Evolutionary conservation across 306 rosid genomes (phyloP).

Genomic region (Fagus sylvatica): DNA sequence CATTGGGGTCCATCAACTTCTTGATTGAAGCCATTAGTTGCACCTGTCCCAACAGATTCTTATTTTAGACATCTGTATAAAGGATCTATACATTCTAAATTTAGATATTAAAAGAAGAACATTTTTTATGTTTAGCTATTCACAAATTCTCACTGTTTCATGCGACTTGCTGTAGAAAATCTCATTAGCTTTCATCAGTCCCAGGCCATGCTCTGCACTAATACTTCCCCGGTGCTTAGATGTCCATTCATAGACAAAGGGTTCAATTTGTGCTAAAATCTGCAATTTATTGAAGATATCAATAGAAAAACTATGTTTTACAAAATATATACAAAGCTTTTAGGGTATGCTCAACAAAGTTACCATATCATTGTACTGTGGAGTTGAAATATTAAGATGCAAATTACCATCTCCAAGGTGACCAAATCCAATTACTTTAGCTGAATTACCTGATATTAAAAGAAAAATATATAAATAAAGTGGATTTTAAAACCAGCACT

Average conservation of each 20-base stretch:
- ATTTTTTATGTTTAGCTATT: slow-evolving; percentile 8
- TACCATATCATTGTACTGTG: slow-evolving; percentile 74
- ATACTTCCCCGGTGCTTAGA: slow-evolving; percentile 82
- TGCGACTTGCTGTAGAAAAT: slow-evolving; percentile 80
- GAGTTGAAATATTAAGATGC: slow-evolving; percentile 85
- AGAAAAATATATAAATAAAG: not conserved
- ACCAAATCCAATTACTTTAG: slow-evolving; percentile 76
- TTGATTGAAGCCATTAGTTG: slow-evolving; percentile 81
- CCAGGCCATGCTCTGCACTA: slow-evolving; percentile 94
- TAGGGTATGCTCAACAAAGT: slow-evolving; percentile 13
- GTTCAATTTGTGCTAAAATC: slow-evolving; percentile 82
- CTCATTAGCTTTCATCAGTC: slow-evolving; percentile 87
- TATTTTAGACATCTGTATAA: slow-evolving; percentile 14
- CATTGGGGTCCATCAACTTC: slow-evolving; percentile 81
- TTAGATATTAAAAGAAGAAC: not conserved
- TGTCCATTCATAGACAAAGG: slow-evolving; percentile 96
- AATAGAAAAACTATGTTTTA: not conserved
- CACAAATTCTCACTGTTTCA: slow-evolving; percentile 57
- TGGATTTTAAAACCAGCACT: not conserved
- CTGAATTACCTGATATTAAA: slow-evolving; percentile 53
- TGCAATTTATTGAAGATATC: slow-evolving; percentile 34
- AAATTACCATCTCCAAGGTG: slow-evolving; percentile 95
- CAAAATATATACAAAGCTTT: slow-evolving; percentile 9
- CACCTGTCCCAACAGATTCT: slow-evolving; percentile 54
- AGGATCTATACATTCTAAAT: slow-evolving; percentile 11